Conservation (phyloP, 805 yeast genomes). For the Ogataea zsoltii region DNA sequence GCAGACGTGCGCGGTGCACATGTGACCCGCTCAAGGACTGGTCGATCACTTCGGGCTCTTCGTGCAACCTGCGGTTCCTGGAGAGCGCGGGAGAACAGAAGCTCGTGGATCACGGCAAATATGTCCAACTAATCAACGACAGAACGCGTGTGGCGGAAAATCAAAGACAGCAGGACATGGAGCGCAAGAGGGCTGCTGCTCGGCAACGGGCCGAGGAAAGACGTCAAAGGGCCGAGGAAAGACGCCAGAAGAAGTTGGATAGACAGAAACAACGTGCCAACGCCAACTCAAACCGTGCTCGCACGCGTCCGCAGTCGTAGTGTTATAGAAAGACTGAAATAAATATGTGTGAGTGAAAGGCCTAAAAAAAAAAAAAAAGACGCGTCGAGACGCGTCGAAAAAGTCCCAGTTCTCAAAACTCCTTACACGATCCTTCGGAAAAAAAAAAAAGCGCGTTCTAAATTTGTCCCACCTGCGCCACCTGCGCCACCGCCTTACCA, state of each 20-base stretch:
- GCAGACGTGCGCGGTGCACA: constrained; percentile 60
- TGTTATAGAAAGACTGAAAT: not conserved
- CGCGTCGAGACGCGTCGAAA: constrained; percentile 1
- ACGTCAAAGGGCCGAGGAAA: constrained; percentile 25
- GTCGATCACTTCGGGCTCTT: constrained; percentile 47
- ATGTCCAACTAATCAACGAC: constrained; percentile 15
- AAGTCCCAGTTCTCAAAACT: too few relatives aligned
- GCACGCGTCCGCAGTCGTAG: not conserved
- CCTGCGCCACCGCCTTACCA: not conserved
- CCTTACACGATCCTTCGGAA: too few relatives aligned
- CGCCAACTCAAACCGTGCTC: not conserved
- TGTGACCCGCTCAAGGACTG: constrained; percentile 74
- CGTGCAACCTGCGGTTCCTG: constrained; percentile 31
- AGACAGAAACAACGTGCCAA: constrained; percentile 5
- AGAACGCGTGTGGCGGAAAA: constrained; percentile 12
- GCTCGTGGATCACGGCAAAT: constrained; percentile 27
- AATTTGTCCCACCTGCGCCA: not conserved
- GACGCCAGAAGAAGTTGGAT: constrained; percentile 21
- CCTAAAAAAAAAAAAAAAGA: not conserved
- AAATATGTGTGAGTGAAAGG: too few relatives aligned
- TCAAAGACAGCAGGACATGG: constrained; percentile 11
- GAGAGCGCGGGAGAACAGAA: constrained; percentile 23
- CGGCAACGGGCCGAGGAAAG: constrained; percentile 24
- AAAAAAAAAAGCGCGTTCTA: not conserved
- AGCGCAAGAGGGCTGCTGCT: constrained; percentile 17